phyloP scores from a whole-genome alignment of 2,329 filamentous ascomycete genomes.

The Thielaviopsis cerberus region DNA sequence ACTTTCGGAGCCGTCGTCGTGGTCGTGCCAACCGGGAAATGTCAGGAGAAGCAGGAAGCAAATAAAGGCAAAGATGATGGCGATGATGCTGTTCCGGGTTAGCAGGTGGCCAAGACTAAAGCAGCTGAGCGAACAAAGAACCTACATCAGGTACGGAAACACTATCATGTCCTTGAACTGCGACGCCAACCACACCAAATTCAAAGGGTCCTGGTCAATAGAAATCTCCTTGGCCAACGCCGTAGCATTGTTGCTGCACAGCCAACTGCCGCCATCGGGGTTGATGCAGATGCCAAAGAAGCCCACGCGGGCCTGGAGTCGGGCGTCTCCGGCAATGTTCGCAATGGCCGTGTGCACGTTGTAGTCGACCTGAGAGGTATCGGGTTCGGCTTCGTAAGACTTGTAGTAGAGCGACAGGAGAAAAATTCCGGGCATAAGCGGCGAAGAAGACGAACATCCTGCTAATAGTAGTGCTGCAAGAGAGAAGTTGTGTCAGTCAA shows the following conservation, averaged over 20 bases:
- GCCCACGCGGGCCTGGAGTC: constrained; percentile 77
- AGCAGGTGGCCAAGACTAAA: neutral
- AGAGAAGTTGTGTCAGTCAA: constrained; percentile 1
- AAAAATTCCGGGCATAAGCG: constrained; percentile 88
- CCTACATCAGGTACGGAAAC: constrained; percentile 87
- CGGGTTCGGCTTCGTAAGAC: constrained; percentile 61
- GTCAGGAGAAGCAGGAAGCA: constrained; percentile 89
- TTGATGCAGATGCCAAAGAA: constrained; percentile 98
- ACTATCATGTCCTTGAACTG: constrained; percentile 98
- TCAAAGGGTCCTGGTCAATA: constrained; percentile 85
- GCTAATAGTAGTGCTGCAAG: constrained; percentile 66
- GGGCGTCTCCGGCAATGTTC: constrained; percentile 73
- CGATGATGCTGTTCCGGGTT: constrained; percentile 56
- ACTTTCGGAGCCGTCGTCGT: constrained; percentile 52
- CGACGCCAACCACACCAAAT: constrained; percentile 87
- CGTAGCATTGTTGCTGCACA: constrained; percentile 95
- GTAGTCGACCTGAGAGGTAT: constrained; percentile 78
- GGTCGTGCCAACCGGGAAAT: constrained; percentile 94
- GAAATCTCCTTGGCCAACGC: constrained; percentile 74
- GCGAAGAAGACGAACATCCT: constrained; percentile 91
- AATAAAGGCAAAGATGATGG: constrained; percentile 90
- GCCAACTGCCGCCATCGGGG: constrained; percentile 72
- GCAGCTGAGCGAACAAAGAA: constrained; percentile 13
- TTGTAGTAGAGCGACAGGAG: constrained; percentile 96
- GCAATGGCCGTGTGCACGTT: constrained; percentile 68